Conservation (phyloP, 768 basidiomycete genomes). For the Hygrocybe coccinea region DNA sequence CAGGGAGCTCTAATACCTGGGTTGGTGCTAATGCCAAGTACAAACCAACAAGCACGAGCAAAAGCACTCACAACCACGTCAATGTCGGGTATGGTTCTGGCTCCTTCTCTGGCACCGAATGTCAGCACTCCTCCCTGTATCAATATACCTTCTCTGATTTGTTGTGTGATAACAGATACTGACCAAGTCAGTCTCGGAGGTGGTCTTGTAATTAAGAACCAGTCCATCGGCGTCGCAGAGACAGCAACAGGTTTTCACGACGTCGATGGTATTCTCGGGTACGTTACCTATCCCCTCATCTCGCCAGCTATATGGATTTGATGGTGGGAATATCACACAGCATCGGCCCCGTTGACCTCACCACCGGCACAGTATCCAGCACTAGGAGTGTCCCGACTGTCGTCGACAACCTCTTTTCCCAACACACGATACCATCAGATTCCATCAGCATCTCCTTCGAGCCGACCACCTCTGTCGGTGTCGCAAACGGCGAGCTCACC, state of each 20-base stretch:
- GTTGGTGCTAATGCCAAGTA: slow-evolving; percentile 50
- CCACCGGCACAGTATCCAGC: slow-evolving; percentile 40
- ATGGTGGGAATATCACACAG: slow-evolving; percentile 26
- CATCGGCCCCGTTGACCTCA: slow-evolving; percentile 57
- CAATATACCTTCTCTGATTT: not conserved
- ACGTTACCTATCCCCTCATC: slow-evolving; percentile 11
- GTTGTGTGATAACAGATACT: slow-evolving; percentile 29
- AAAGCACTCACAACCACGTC: slow-evolving; percentile 41
- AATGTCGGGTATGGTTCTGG: slow-evolving; percentile 58
- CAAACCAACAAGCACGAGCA: slow-evolving; percentile 45
- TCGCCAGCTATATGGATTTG: slow-evolving; percentile 27
- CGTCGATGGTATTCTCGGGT: slow-evolving; percentile 66
- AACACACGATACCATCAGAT: slow-evolving; percentile 37
- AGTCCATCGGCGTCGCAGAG: slow-evolving; percentile 63
- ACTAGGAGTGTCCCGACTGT: slow-evolving; percentile 49
- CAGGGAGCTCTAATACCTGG: slow-evolving; percentile 63
- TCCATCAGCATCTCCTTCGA: slow-evolving; percentile 49
- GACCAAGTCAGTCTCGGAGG: slow-evolving; percentile 52
- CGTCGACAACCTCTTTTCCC: slow-evolving; percentile 46
- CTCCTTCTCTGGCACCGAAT: slow-evolving; percentile 47
- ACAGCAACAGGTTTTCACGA: slow-evolving; percentile 41
- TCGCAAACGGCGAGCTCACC: slow-evolving; percentile 48
- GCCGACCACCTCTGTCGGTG: slow-evolving; percentile 36
- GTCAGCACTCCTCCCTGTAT: not conserved
- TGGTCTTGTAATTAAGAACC: slow-evolving; percentile 45